Base-by-base conservation (phyloP, 2,329 filamentous ascomycete genomes). In the Rutstroemia sp. region DNA sequence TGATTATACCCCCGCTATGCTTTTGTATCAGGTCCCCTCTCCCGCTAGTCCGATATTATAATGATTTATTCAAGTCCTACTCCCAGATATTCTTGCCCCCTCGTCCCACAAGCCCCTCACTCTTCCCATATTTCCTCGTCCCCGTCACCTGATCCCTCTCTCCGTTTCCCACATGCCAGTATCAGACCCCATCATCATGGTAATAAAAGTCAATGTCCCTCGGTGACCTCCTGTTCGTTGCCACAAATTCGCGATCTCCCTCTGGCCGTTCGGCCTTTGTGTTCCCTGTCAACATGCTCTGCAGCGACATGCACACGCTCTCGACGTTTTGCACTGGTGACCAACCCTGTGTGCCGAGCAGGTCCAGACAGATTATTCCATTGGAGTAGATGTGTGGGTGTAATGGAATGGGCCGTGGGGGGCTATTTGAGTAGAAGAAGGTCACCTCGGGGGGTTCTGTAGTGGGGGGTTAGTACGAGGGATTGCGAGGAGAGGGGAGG, bases 221-320 rank as follows among this genome's bases (percentile, higher is more conserved):
- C 47, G 92, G 90, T 40, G 92, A 79, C 62, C 85, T 80, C 25
- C 82, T 83, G 68, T 96, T 96, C 59, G 82, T 83, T 54, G 82
- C 78, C 25, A 96, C 91, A 67, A 99, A 97, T 10, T 94, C 87
- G 56, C 87, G 88, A 68, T 99, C 91, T 4, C 92, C 94, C 0
- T 88, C 87, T 0, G 94, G 94, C 36, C 94, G 80, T 73, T 97
- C 92, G 67, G 92, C 87, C 74, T 92, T 92, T 10, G 83, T 87
- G 71, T 99, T 99, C 59, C 92, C 91, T 1, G 94, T 96, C 68
- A 99, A 74, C 94, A 99, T 99, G 75, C 90, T 96, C 74, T 99
- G 94, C 54, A 99, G 81, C 72, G 90, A 95, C 82, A 99, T 94
- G 76, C 91, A 96, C 25, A 99, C 86, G 67, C 88, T 95, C 76